Evolutionary conservation across 176 grass and related monocot species (phyloP), one percentile per base, ranked within the genome.

Genomic region (Stipa capillata): DNA sequence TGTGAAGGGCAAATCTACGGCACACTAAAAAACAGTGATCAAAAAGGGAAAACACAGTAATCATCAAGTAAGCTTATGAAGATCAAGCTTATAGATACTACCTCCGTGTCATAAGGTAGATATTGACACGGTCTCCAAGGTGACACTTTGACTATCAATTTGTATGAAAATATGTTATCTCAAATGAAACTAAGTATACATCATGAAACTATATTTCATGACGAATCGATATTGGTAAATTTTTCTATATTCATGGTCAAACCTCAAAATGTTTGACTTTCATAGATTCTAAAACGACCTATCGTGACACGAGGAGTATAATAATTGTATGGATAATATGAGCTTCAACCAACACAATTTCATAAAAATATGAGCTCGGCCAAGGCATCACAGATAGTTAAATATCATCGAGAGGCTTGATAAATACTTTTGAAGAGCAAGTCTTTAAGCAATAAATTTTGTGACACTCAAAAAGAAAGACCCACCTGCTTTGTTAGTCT

Each of bases 401-500:
- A 75, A 75, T 7, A 37, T 24, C 48, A 18, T 9, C 2, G 20
- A 55, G 47, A 76, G 62, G 34, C 43, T 42, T 5, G 47, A 56
- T 49, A n/a, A 52, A 27, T 71, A 61, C 6, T 78, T 60, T 58
- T 34, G 51, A 77, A 78, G 7, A 39, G 23, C 43, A 36, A 6
- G 5, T 33, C 53, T 33, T 78, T 42, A 56, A 29, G 54, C 64
- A 24, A 64, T 37, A 32, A 40, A 67, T 72, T 52, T 69, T 53
- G 63, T 27, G 29, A 69, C 52, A 81, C 50, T 15, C n/a, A 29
- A 51, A 83, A 51, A 36, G 43, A 28, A 56, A 33, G 56, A 43
- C 21, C 64, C 44, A 90, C 94, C 82, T 91, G 95, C 58, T 92
- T 94, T 55, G 93, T 69, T 70, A 83, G 54, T 62, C 73, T 79